Percentiles rank a stretch among this genome's conserved stretches.
These are phyloP conservation scores for Piper betle DNA, from an alignment of 164 flowering plant genomes.

Conservation along the genomic window DNA sequence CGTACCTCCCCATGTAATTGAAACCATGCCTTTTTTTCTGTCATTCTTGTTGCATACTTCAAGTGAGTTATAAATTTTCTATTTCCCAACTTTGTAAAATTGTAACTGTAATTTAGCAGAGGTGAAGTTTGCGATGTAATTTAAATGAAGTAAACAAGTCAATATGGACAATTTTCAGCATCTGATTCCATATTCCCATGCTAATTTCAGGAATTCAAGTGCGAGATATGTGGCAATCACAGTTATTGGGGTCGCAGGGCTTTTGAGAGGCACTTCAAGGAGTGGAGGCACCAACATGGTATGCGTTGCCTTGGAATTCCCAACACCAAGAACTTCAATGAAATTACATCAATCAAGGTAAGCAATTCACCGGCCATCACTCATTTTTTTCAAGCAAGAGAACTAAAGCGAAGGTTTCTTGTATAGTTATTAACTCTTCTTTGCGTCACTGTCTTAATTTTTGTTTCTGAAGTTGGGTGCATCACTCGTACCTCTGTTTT, in stretches of 20 bases:
- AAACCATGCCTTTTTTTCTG: too few species aligned
- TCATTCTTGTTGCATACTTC: too few species aligned
- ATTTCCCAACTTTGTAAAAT: not conserved
- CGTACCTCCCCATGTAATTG: too few species aligned
- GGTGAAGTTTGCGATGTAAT: not conserved
- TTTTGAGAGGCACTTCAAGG: slow-evolving; percentile 97
- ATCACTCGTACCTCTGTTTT: not conserved
- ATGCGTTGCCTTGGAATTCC: slow-evolving; percentile 99
- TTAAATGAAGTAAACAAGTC: not conserved
- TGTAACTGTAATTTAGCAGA: not conserved
- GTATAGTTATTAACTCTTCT: too few species aligned
- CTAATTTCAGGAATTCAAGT: slow-evolving; percentile 71
- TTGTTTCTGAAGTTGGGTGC: too few species aligned
- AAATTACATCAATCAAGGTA: slow-evolving; percentile 89
- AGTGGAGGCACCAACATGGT: slow-evolving; percentile 97
- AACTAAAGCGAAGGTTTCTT: too few species aligned
- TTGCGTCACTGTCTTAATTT: too few species aligned
- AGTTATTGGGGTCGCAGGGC: slow-evolving; percentile 99
- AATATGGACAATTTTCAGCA: not conserved
- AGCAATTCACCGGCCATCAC: slow-evolving; percentile 4
- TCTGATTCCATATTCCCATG: slow-evolving; percentile 2
- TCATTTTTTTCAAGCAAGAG: not conserved
- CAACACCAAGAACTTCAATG: slow-evolving; percentile 96
- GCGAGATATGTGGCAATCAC: slow-evolving; percentile 98
- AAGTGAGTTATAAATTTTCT: not conserved